Base-by-base conservation (phyloP, 176 grass and related monocot species). In the Eremochloa ophiuroides region DNA sequence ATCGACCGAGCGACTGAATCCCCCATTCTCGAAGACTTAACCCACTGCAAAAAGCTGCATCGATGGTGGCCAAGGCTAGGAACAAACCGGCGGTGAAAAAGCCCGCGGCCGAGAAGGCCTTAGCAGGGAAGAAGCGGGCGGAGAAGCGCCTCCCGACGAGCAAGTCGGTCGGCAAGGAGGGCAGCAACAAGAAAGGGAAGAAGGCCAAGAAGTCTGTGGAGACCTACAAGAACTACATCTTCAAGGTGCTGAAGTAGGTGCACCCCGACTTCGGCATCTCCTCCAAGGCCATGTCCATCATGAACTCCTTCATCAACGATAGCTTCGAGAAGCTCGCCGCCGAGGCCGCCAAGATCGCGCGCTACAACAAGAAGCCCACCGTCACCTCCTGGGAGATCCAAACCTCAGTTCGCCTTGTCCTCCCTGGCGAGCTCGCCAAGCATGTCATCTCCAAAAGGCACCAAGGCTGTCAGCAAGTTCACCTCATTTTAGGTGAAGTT, bases 181-280 rank as follows among this genome's bases (percentile, higher is more conserved):
- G 81, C 23, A 76, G 75, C 70, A 68, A 80, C 8, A 84, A 87
- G 85, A 86, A 75, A 20, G 80, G 62, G 1, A 63, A 10, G 53
- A 90, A 90, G 84, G 81, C 81, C 2, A 84, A 84, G 75, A 90
- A 91, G 81, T 81, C 69, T 25, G 76, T 87, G 5, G 91, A 94
- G 82, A 92, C 94, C 0, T 97, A 97, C 85, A 97, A 97, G 85
- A 97, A 90, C 85, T 97, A 97, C 85, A 97, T 94, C 80, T 97
- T 85, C 76, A 97, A 94, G 82, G 92, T 88, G 72, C 85, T 97
- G 1, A 97, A 97, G 80, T 87, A 93, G 84, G 84, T 93, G 37
- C 91, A 93, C 63, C 91, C 91, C 0, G 91, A 93, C 81, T 90
- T 93, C 61, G 91, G 91, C 7, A 85, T 93, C 72, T 90, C 87